These are phyloP conservation scores for Biancaea sappan DNA, from an alignment of 306 rosid genomes.

Conservation along the genomic window DNA sequence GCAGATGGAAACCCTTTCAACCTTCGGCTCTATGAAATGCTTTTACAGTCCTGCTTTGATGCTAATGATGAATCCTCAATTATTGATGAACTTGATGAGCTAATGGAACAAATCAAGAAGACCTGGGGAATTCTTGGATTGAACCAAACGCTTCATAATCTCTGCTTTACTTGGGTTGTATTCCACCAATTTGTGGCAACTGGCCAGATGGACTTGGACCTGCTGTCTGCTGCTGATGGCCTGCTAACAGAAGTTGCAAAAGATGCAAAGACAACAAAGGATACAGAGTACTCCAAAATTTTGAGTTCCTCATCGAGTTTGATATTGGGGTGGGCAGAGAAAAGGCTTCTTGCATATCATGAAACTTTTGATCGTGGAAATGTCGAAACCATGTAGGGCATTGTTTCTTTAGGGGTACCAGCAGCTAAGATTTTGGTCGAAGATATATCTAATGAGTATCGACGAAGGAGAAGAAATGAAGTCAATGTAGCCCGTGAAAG, in stretches of 20 bases:
- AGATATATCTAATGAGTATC: slow-evolving; percentile 91
- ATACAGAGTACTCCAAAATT: slow-evolving; percentile 72
- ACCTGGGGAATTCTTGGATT: slow-evolving; percentile 97
- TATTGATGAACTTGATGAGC: slow-evolving; percentile 88
- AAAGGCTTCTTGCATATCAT: slow-evolving; percentile 97
- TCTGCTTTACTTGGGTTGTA: slow-evolving; percentile 95
- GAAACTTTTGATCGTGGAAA: slow-evolving; percentile 88
- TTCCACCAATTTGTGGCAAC: slow-evolving; percentile 93
- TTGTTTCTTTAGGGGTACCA: slow-evolving; percentile 90
- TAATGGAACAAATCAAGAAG: slow-evolving; percentile 96
- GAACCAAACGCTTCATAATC: slow-evolving; percentile 82
- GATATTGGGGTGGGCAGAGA: slow-evolving; percentile 95
- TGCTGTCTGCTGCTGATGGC: slow-evolving; percentile 70
- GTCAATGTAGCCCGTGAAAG: slow-evolving; percentile 91
- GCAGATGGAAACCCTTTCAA: slow-evolving; percentile 97
- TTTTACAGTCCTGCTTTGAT: slow-evolving; percentile 85
- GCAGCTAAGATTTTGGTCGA: slow-evolving; percentile 93
- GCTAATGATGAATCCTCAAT: slow-evolving; percentile 71
- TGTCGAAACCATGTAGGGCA: slow-evolving; percentile 83
- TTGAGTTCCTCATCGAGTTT: slow-evolving; percentile 90
- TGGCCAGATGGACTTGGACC: slow-evolving; percentile 80
- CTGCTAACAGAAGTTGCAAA: slow-evolving; percentile 92
- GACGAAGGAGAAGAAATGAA: slow-evolving; percentile 84
- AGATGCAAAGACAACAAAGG: slow-evolving; percentile 90
- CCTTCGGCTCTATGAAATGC: slow-evolving; percentile 87